Evolutionary conservation across 306 rosid genomes (phyloP).

Genomic region (Prinsepia uniflora): DNA sequence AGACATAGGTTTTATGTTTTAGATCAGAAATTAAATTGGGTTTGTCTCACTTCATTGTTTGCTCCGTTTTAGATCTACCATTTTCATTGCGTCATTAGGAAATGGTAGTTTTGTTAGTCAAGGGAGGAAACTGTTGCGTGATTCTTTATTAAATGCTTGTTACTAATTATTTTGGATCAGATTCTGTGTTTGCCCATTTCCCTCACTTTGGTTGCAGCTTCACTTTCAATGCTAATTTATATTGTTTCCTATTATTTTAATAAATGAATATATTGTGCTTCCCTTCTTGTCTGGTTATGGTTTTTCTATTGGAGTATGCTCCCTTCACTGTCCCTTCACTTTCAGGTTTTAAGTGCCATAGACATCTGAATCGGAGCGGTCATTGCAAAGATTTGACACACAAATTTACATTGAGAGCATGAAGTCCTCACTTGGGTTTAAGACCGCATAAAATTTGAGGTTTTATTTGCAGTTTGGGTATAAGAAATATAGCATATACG

Average conservation of each 20-base stretch:
- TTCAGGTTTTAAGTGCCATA: slow-evolving; percentile 14
- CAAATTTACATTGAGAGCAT: neutral
- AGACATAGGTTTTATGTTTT: slow-evolving; percentile 5
- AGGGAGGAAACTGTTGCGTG: neutral
- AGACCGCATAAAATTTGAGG: neutral
- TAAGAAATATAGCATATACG: slow-evolving; percentile 6
- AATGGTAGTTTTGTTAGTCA: neutral
- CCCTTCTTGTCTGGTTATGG: slow-evolving; percentile 14
- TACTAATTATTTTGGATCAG: neutral
- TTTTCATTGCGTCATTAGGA: neutral
- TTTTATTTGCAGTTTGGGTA: neutral
- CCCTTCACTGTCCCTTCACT: neutral
- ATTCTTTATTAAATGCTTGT: neutral
- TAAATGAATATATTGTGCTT: slow-evolving; percentile 8
- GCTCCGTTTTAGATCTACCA: slow-evolving; percentile 6
- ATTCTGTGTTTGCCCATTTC: slow-evolving; percentile 8
- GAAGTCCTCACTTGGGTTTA: slow-evolving; percentile 6
- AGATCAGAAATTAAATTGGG: slow-evolving; percentile 11
- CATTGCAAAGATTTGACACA: slow-evolving; percentile 14
- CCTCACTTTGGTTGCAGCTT: neutral
- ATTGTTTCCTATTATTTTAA: neutral
- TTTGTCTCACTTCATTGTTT: neutral
- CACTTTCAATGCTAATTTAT: neutral
- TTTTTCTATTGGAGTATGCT: neutral
- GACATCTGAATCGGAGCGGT: slow-evolving; percentile 4